A percentile compares a stretch with the other conserved stretches of the same genome.
Evolutionary conservation across 2,329 filamentous ascomycete genomes (phyloP).

Genomic region (Cadophora sp.): DNA sequence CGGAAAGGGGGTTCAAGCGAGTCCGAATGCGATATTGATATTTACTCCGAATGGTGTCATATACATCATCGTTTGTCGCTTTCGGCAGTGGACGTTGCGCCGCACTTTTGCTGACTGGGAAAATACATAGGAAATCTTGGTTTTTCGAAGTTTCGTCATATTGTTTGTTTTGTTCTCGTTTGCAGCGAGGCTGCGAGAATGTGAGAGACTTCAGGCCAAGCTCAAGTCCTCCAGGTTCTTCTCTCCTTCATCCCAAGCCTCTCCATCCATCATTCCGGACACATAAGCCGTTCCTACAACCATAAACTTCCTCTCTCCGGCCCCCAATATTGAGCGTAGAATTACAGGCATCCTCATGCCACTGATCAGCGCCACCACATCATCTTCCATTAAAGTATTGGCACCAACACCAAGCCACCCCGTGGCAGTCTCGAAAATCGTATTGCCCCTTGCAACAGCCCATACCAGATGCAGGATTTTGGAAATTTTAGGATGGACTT

Average conservation of each 20-base stretch:
- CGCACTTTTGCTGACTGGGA: not conserved
- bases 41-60: not conserved
- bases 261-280: conserved; percentile 22
- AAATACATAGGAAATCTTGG: not conserved
- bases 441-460: conserved; percentile 14
- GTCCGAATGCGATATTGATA: not conserved
- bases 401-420: conserved; percentile 7
- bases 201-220: not conserved
- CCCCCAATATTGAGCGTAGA: not conserved
- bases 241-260: conserved; percentile 11
- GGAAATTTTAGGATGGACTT: conserved; percentile 3
- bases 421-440: conserved; percentile 12
- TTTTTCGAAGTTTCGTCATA: not conserved
- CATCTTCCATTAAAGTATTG: not conserved
- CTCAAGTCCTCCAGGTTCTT: not conserved
- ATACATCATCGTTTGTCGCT: not conserved
- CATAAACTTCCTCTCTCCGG: conserved; percentile 12
- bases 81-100: not conserved
- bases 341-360: not conserved
- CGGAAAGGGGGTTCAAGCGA: not conserved
- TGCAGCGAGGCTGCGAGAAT: not conserved
- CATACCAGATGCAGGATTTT: conserved; percentile 9
- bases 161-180: not conserved
- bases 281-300: conserved; percentile 23
- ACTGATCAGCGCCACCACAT: not conserved